Percentiles rank a stretch among this genome's conserved stretches.
phyloP scores from a whole-genome alignment of 345 rosid genomes.

The Gossypium herbaceum region DNA sequence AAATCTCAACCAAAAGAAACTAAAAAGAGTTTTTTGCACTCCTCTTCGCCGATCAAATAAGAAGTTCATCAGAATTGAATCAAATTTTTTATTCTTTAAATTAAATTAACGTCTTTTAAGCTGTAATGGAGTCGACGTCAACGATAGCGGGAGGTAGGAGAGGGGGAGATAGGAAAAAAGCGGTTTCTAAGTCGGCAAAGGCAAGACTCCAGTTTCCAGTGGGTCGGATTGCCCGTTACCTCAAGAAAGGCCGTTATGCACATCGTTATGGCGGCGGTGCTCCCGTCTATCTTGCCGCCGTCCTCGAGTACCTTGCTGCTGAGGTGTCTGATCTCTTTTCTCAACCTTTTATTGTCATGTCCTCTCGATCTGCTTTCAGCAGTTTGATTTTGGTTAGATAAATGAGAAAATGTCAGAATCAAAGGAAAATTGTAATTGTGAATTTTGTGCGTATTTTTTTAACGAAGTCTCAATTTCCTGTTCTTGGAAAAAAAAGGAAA shows the following conservation, averaged over 20 bases:
- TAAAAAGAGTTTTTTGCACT: background rate
- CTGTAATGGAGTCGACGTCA: constrained; percentile 40
- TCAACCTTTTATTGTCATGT: background rate
- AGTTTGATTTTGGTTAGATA: background rate
- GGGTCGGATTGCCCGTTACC: constrained; percentile 60
- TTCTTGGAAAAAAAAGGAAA: too few species aligned
- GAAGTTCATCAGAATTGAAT: background rate
- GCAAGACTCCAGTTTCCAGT: constrained; percentile 87
- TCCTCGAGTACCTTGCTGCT: constrained; percentile 77
- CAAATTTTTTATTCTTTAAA: background rate
- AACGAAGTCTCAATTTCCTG: background rate
- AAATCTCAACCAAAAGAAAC: background rate
- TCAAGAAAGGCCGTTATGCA: constrained; percentile 72
- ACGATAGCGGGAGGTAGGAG: constrained; percentile 52
- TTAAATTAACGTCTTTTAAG: background rate
- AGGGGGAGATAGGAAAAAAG: constrained; percentile 50
- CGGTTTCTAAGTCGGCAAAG: constrained; percentile 54
- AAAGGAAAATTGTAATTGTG: background rate
- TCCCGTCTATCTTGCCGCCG: constrained; percentile 71
- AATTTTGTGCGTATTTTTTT: background rate
- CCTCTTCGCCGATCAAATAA: background rate
- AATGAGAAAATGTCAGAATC: background rate
- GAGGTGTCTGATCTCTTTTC: constrained; percentile 41
- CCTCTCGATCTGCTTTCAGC: background rate
- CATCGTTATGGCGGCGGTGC: constrained; percentile 64